A percentile compares a stretch with the other conserved stretches of the same genome.
These are phyloP conservation scores for Colletotrichum tofieldiae DNA, from an alignment of 2,329 filamentous ascomycete species.

Conservation along the genomic window DNA sequence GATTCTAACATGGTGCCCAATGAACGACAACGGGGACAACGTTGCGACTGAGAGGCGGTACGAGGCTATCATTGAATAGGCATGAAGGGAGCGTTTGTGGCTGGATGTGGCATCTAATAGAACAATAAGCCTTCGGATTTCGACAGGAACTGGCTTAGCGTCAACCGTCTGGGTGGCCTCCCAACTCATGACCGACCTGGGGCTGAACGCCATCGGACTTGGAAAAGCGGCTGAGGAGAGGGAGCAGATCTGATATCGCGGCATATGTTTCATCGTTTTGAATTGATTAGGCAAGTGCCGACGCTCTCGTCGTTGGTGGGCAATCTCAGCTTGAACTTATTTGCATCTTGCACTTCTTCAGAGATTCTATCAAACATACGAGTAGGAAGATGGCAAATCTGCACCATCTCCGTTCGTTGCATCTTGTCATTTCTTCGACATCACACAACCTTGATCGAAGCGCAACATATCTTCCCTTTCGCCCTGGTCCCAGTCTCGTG, in stretches of 20 bases:
- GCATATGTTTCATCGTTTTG: background rate
- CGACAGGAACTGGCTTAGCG: conserved; percentile 17
- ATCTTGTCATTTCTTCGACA: too few species aligned
- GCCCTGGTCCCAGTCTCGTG: too few species aligned
- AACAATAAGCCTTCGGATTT: conserved; percentile 15
- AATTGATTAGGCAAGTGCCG: background rate
- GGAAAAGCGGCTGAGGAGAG: conserved; percentile 5
- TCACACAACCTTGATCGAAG: too few species aligned
- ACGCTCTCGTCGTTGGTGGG: background rate
- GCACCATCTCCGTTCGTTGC: too few species aligned
- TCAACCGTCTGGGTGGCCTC: background rate
- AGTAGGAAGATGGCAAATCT: too few species aligned
- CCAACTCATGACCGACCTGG: too few species aligned
- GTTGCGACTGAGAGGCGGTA: background rate
- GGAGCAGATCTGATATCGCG: background rate
- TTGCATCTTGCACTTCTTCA: background rate
- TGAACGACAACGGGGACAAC: background rate
- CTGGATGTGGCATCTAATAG: conserved; percentile 2
- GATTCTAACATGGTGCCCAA: background rate
- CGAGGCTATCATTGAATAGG: background rate
- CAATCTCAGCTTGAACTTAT: too few species aligned
- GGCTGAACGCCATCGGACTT: conserved; percentile 1
- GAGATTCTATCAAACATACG: too few species aligned
- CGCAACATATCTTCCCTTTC: too few species aligned
- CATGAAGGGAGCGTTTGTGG: conserved; percentile 5